phyloP scores from a whole-genome alignment of 2,329 filamentous ascomycete genomes.

The Colletotrichum liaoningense region DNA sequence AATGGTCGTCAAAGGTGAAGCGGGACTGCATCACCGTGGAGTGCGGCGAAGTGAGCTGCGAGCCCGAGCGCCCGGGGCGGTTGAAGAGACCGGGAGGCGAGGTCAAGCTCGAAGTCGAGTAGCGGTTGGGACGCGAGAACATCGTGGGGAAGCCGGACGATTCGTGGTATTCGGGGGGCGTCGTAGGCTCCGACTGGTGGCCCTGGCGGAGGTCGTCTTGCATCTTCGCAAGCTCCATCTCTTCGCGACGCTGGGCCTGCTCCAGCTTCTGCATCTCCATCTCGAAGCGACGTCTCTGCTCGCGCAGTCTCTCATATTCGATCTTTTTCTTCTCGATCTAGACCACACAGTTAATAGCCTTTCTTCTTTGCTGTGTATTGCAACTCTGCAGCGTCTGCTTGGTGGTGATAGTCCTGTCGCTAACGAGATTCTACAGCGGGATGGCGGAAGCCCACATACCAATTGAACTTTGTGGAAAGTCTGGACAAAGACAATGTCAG shows the following conservation, averaged over 20 bases:
- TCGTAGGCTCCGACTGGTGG: constrained; percentile 94
- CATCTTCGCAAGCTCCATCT: constrained; percentile 86
- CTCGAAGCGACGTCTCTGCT: constrained; percentile 90
- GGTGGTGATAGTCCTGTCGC: background rate
- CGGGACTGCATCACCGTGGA: constrained; percentile 69
- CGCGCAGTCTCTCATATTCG: constrained; percentile 90
- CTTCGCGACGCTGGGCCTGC: constrained; percentile 83
- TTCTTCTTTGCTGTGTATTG: background rate
- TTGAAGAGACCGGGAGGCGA: constrained; percentile 82
- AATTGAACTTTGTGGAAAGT: constrained; percentile 80
- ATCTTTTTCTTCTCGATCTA: constrained; percentile 94
- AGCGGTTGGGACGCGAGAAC: constrained; percentile 86
- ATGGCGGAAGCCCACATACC: constrained; percentile 62
- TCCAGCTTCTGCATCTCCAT: constrained; percentile 92
- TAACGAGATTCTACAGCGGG: background rate
- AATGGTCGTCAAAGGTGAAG: constrained; percentile 70
- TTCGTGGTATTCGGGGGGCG: constrained; percentile 92
- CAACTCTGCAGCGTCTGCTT: background rate
- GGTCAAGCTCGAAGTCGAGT: constrained; percentile 88
- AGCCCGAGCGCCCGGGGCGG: constrained; percentile 80
- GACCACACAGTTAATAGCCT: constrained; percentile 49
- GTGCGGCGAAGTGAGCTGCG: constrained; percentile 83
- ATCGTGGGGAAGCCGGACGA: constrained; percentile 78
- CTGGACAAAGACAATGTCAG: constrained; percentile 51
- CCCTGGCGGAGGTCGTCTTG: constrained; percentile 81